Evolutionary conservation across 768 basidiomycete species (phyloP).

Genomic region (Kondoa subrosea): DNA sequence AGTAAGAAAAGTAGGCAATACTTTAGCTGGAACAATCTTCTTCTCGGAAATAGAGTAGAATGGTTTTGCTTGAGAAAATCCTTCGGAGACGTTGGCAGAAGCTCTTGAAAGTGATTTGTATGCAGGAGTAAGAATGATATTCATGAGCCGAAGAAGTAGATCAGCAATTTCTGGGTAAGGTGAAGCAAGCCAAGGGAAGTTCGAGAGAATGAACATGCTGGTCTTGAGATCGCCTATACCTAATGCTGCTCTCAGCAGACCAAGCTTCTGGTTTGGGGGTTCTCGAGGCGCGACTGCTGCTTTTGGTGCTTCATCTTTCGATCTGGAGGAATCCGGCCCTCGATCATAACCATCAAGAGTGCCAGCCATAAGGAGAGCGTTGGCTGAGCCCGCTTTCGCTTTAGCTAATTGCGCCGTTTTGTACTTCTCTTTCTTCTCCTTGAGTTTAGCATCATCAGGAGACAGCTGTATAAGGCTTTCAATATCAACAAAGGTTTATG

Average conservation of each 20-base stretch:
- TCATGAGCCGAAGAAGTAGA: conserved; percentile 58
- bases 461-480: conserved; percentile 1
- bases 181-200: conserved; percentile 70
- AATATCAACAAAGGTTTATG: neutral
- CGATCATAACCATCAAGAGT: conserved; percentile 42
- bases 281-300: neutral
- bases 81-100: conserved; percentile 39
- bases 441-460: conserved; percentile 59
- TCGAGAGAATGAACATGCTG: conserved; percentile 58
- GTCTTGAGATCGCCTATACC: conserved; percentile 67
- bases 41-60: conserved; percentile 24
- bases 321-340: conserved; percentile 33
- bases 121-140: conserved; percentile 50
- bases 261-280: conserved; percentile 55
- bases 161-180: conserved; percentile 70
- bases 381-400: conserved; percentile 40
- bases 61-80: neutral
- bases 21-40: conserved; percentile 16
- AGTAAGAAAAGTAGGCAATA: conserved; percentile 3
- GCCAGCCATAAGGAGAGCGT: conserved; percentile 67
- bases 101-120: conserved; percentile 35
- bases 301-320: conserved; percentile 34
- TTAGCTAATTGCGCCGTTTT: conserved; percentile 46
- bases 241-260: conserved; percentile 60
- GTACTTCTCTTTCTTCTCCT: conserved; percentile 48